Evolutionary conservation across 2,329 filamentous ascomycete genomes (phyloP), one percentile per base, ranked within the genome.

Genomic region (Pseudogymnoascus verrucosus): DNA sequence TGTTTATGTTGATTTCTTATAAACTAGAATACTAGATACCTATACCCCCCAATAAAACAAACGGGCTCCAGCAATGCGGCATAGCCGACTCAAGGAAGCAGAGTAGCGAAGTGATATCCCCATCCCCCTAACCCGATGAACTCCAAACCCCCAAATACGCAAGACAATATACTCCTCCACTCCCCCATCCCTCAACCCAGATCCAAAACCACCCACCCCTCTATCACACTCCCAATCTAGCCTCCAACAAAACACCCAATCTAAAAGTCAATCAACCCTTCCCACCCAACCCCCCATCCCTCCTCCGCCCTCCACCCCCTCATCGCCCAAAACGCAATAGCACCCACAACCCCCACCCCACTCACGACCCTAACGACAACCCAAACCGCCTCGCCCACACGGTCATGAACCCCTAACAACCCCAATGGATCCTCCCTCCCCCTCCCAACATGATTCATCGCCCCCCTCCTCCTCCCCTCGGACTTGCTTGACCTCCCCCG

Each of bases 311-410:
- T 59, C 65, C 66, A 67, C 26, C 51, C 64, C 54, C 62, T 76
- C 16, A 78, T 76, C 61, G 88, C 72, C 84, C 84, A 90, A 60
- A 89, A 79, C 21, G 86, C 84, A 37, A 93, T 73, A 12, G 89
- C 90, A 3, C 91, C 89, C 2, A 96, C 73, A 28, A 95, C 77
- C 0, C 91, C 87, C 62, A 92, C 79, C 61, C 89, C 86, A 12
- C 91, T 89, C 21, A 93, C 75, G 5, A 96, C 78, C 72, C 93
- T 89, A 39, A 96, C 77, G 0, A 89, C 82, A 57, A 89, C 74
- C 78, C 87, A 87, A 0, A 89, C 84, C 54, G 82, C 83, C 51
- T 82, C 80, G 68, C 82, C 86, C 40, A 96, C 71, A 37, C 85
- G 83, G 19, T 89, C 85, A 2, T 84, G 84, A 67, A 92, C 82